Percentiles rank a stretch among this genome's conserved stretches.
phyloP scores from a whole-genome alignment of 768 basidiomycete species.

The Lentinula detonsa region DNA sequence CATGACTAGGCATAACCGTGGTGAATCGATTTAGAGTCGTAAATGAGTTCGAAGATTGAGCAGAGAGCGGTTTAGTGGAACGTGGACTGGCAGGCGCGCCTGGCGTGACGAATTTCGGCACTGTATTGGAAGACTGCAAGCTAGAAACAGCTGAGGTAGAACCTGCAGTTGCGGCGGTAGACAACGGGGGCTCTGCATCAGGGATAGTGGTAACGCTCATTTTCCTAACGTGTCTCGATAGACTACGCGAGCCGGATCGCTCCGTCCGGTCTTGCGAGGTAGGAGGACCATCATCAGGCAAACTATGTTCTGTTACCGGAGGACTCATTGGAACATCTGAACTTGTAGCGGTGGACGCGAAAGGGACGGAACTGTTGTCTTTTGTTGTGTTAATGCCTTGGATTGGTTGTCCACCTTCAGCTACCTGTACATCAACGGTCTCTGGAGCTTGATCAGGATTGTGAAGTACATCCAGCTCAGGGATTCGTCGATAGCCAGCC shows the following conservation, averaged over 20 bases:
- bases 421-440: not conserved
- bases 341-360: not conserved
- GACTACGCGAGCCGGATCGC: not conserved
- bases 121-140: not conserved
- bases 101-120: not conserved
- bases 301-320: not conserved
- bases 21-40: not conserved
- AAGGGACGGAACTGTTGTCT: not conserved
- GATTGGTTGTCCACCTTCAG: not conserved
- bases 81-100: not conserved
- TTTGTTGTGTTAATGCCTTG: not conserved
- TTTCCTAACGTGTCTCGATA: not conserved
- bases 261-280: not conserved
- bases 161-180: not conserved
- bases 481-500: constrained; percentile 47
- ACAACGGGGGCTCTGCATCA: not conserved
- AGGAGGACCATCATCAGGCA: not conserved
- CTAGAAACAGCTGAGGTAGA: not conserved
- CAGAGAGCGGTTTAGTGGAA: not conserved
- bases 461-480: not conserved
- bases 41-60: not conserved
- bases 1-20: not conserved
- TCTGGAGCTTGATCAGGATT: not conserved
- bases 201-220: not conserved
- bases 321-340: not conserved